phyloP scores from a whole-genome alignment of 257 asterid species.

The Nyctanthes arbortristis region DNA sequence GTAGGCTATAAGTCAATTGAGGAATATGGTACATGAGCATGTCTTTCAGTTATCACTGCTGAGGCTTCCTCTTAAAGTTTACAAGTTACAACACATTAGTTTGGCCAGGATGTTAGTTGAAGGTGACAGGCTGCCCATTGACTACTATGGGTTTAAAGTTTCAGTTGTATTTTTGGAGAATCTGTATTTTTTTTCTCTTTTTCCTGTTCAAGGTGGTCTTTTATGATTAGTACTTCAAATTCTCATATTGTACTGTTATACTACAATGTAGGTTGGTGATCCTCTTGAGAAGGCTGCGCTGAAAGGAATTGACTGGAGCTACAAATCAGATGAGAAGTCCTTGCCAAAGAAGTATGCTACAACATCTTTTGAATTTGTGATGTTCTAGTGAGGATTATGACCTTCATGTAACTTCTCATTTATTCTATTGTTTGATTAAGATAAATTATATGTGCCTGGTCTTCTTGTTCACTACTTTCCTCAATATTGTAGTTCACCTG shows the following conservation, averaged over 20 bases:
- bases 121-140: slow-evolving; percentile 3
- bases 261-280: slow-evolving; percentile 85
- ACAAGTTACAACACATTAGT: background rate
- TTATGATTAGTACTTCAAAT: slow-evolving; percentile 9
- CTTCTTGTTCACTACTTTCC: background rate
- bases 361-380: slow-evolving; percentile 3
- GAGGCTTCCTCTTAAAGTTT: too few species aligned
- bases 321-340: slow-evolving; percentile 96
- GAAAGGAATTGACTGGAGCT: slow-evolving; percentile 90
- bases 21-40: background rate
- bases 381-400: background rate
- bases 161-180: slow-evolving; percentile 1
- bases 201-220: slow-evolving; percentile 11
- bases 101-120: background rate
- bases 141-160: slow-evolving; percentile 1
- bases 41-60: too few species aligned
- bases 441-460: background rate
- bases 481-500: background rate
- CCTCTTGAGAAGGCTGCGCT: slow-evolving; percentile 99
- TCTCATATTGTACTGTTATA: slow-evolving; percentile 18
- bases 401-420: background rate
- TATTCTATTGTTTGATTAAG: background rate
- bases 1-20: background rate
- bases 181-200: background rate
- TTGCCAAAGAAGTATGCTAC: slow-evolving; percentile 80